phyloP scores from a whole-genome alignment of 768 basidiomycete species.

The Mycena kentingensis region DNA sequence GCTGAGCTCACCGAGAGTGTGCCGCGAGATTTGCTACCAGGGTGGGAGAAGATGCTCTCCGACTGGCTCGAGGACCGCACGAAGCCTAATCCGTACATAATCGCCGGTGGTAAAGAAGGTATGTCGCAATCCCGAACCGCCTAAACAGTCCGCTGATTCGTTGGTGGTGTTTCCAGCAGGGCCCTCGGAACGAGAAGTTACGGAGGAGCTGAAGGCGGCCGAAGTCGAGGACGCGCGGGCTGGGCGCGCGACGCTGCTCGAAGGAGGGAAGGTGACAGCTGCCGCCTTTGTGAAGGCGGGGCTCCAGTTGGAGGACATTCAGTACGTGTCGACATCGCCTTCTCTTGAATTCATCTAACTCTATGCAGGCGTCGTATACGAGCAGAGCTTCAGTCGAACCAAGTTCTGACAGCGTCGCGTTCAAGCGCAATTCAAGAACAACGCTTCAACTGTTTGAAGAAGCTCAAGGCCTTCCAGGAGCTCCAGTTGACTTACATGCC shows the following conservation, averaged over 20 bases:
- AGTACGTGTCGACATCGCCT: not conserved
- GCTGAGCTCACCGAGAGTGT: conserved; percentile 5
- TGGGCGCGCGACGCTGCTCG: not conserved
- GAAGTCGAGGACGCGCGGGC: not conserved
- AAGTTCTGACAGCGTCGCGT: not conserved
- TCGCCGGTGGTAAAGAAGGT: not conserved
- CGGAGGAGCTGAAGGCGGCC: not conserved
- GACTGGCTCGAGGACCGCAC: conserved; percentile 3
- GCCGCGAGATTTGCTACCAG: not conserved
- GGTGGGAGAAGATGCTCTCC: not conserved
- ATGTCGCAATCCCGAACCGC: not conserved
- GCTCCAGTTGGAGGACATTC: conserved; percentile 6
- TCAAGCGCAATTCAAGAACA: conserved; percentile 4
- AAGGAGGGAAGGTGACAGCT: not conserved
- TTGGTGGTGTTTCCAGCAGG: not conserved
- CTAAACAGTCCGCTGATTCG: not conserved
- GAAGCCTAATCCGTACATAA: not conserved
- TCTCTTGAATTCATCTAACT: too few relatives aligned
- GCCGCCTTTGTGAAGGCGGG: conserved; percentile 8
- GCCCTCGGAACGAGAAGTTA: not conserved
- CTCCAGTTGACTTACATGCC: conserved; percentile 10
- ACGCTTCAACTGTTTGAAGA: not conserved
- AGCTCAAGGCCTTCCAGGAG: conserved; percentile 2
- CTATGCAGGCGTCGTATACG: not conserved
- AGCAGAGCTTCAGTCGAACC: not conserved